Conservation (phyloP, 148 eudicot genomes). For the Vaccinium vitisidaea region DNA sequence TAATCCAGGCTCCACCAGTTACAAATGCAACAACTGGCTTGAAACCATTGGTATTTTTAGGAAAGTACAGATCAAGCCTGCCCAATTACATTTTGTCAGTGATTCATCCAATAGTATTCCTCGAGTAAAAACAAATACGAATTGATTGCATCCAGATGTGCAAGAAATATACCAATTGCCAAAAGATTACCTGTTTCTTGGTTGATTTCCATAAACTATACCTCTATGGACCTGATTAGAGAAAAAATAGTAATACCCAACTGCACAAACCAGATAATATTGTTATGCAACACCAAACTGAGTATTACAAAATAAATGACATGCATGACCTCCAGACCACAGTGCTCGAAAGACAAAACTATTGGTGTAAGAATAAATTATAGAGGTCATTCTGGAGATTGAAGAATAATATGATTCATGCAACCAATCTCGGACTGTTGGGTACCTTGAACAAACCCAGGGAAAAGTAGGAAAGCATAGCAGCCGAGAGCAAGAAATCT, state of each 20-base stretch:
- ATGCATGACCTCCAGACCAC: background rate
- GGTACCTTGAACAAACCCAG: conserved; percentile 72
- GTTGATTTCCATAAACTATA: conserved; percentile 59
- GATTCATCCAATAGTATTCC: background rate
- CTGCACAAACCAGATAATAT: conserved; percentile 35
- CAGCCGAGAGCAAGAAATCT: conserved; percentile 62
- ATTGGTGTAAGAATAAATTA: background rate
- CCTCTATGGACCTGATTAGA: conserved; percentile 56
- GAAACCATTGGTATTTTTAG: conserved; percentile 46
- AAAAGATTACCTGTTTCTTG: conserved; percentile 55
- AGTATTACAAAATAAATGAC: background rate
- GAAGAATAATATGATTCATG: background rate
- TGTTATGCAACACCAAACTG: background rate
- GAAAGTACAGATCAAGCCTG: conserved; percentile 76
- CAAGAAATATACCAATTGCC: conserved; percentile 7
- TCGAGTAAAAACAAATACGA: background rate
- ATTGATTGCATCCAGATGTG: conserved; percentile 1
- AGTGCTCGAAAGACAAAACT: background rate
- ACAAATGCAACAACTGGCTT: conserved; percentile 80
- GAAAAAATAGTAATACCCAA: conserved; percentile 65
- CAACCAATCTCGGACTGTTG: conserved; percentile 7
- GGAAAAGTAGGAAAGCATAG: conserved; percentile 56
- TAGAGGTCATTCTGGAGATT: background rate
- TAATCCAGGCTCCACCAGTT: conserved; percentile 86
- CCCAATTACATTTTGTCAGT: conserved; percentile 18